Evolutionary conservation across 2,329 filamentous ascomycete species (phyloP), one percentile per base, ranked within the genome.

Genomic region (Grosmannia clavigera): DNA sequence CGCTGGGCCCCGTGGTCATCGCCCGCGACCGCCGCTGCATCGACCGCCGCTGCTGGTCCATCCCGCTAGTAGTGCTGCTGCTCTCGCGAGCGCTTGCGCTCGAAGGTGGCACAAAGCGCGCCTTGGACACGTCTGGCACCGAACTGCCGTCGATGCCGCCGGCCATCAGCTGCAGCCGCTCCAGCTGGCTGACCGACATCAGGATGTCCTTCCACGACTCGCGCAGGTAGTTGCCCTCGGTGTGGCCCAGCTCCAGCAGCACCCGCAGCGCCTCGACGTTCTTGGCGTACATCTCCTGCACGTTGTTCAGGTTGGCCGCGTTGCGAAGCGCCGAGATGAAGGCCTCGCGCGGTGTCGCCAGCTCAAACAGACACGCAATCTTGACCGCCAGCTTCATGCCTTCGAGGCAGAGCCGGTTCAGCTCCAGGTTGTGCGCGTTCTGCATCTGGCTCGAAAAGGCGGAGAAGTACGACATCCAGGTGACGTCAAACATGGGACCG

Each of bases 391-490:
- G 80, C 71, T 92, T 95, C 79, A 97, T 90, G 3, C 94, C 94
- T 69, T 99, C 92, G 68, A 99, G 87, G 68, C 94, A 99, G 7
- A 96, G 75, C 69, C 86, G 90, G 71, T 96, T 92, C 19, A 94
- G 89, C 65, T 96, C 91, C 5, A 96, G 78, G 68, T 96, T 96
- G 66, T 95, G 89, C 0, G 90, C 88, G 69, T 96, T 92, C 67
- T 97, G 94, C 70, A 94, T 92, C 66, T 95, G 89, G 57, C 89
- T 92, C 1, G 92, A 96, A 31, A 99, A 80, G 0, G 92, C 92
- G 5, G 92, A 97, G 68, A 99, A 87, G 72, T 96, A 95, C 11
- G 92, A 96, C 92, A 97, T 99, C 94, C 94, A 99, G 0, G 91
- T 95, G 29, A 96, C 91, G 67, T 96, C 92, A 69, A 99, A 97